These are phyloP conservation scores for Suillus hirtellus DNA, from an alignment of 768 basidiomycete genomes.

Conservation along the genomic window DNA sequence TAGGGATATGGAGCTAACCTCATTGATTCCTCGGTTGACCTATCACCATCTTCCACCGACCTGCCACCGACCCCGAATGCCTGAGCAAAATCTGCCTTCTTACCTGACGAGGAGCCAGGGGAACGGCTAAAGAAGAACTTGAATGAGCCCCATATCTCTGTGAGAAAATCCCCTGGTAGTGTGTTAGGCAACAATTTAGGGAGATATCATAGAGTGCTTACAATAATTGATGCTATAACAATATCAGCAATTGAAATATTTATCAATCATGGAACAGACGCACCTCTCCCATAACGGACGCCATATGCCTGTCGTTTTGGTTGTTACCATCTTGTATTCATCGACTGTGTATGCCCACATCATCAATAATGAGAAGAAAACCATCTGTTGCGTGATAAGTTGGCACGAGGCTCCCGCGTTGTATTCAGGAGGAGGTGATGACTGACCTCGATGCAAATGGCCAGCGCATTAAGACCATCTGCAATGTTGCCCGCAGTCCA, in stretches of 20 bases:
- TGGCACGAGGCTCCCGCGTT: slow-evolving; percentile 10
- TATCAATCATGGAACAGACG: slow-evolving; percentile 12
- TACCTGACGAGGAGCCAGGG: slow-evolving; percentile 33
- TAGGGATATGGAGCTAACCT: slow-evolving; percentile 40
- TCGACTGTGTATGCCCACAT: slow-evolving; percentile 77
- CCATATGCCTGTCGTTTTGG: slow-evolving; percentile 56
- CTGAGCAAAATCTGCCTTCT: slow-evolving; percentile 37
- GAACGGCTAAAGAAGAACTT: slow-evolving; percentile 54
- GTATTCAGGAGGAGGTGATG: background rate
- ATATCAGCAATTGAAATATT: slow-evolving; percentile 9
- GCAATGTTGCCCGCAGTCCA: slow-evolving; percentile 87
- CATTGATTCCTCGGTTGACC: slow-evolving; percentile 38
- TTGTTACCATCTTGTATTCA: slow-evolving; percentile 60
- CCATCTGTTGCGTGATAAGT: slow-evolving; percentile 55
- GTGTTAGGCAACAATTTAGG: slow-evolving; percentile 12
- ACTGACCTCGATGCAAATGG: slow-evolving; percentile 79
- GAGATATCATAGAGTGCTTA: slow-evolving; percentile 26
- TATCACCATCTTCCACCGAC: slow-evolving; percentile 16
- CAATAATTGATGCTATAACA: slow-evolving; percentile 45
- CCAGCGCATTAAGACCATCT: slow-evolving; percentile 79
- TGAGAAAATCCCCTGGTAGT: slow-evolving; percentile 57
- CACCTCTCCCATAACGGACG: slow-evolving; percentile 69
- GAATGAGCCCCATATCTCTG: slow-evolving; percentile 65
- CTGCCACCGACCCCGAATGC: slow-evolving; percentile 38
- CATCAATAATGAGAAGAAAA: slow-evolving; percentile 76